These are phyloP conservation scores for Globisporangium uncinulatum DNA, from an alignment of 352 stramenopile species.

Conservation along the genomic window DNA sequence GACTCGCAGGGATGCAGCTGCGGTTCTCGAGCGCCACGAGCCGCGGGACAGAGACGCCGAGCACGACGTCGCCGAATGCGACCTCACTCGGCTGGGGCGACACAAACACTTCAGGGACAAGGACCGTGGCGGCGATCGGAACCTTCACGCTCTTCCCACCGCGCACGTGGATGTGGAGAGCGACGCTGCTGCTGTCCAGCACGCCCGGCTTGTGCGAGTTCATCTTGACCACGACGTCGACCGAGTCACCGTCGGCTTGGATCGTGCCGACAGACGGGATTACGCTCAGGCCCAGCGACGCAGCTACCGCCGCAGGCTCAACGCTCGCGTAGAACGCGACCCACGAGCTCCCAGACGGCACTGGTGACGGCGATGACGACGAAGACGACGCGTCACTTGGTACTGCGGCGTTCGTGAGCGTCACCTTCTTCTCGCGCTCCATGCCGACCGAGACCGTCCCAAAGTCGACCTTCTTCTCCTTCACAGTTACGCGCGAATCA, in stretches of 20 bases:
- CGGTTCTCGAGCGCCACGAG: slow-evolving; percentile 75
- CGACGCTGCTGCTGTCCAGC: slow-evolving; percentile 31
- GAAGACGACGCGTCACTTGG: slow-evolving; percentile 5
- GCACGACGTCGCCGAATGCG: slow-evolving; percentile 80
- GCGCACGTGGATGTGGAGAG: slow-evolving; percentile 58
- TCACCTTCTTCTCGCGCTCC: slow-evolving; percentile 47
- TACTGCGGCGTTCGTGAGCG: slow-evolving; percentile 27
- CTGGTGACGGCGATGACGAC: no score
- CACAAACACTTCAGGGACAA: slow-evolving; percentile 81
- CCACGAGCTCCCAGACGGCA: slow-evolving; percentile 9
- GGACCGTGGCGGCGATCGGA: slow-evolving; percentile 46
- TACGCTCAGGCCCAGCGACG: slow-evolving; percentile 38
- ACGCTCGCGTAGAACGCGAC: slow-evolving; percentile 48
- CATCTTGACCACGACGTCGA: slow-evolving; percentile 49
- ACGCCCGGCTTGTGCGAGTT: slow-evolving; percentile 42
- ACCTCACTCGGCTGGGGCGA: slow-evolving; percentile 19
- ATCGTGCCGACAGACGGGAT: slow-evolving; percentile 35
- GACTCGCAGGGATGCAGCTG: slow-evolving; percentile 64
- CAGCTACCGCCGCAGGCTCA: slow-evolving; percentile 32
- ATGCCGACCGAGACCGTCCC: slow-evolving; percentile 77
- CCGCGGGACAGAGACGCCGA: slow-evolving; percentile 63
- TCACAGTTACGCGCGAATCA: slow-evolving; percentile 46
- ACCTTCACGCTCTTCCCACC: slow-evolving; percentile 67
- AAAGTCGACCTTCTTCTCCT: slow-evolving; percentile 81
- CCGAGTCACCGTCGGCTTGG: slow-evolving; percentile 33